These are phyloP conservation scores for Chenopodium berlandieri DNA, from an alignment of 148 eudicot genomes.

Conservation along the genomic window DNA sequence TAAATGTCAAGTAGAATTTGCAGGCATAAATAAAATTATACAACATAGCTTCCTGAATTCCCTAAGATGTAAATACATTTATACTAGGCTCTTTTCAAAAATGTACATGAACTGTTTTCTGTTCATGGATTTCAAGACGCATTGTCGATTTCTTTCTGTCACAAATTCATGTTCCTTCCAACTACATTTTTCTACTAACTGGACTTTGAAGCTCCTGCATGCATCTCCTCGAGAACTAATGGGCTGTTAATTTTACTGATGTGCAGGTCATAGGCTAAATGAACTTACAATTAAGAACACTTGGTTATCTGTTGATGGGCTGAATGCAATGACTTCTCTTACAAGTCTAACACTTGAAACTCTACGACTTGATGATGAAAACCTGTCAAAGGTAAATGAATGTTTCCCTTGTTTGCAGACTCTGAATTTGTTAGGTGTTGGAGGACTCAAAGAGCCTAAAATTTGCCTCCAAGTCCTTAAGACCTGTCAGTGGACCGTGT, in stretches of 20 bases:
- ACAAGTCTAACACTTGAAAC: constrained; percentile 58
- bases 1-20: no score
- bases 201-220: neutral
- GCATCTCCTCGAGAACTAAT: neutral
- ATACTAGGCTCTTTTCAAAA: no score
- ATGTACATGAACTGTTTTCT: neutral
- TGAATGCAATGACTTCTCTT: constrained; percentile 48
- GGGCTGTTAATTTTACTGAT: neutral
- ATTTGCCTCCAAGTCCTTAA: constrained; percentile 51
- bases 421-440: constrained; percentile 67
- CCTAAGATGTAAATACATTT: no score
- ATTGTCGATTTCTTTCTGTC: neutral
- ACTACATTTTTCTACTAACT: neutral
- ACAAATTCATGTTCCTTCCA: no score
- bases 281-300: constrained; percentile 57
- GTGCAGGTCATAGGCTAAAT: constrained; percentile 48
- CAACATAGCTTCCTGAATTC: no score
- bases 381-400: constrained; percentile 47
- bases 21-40: no score
- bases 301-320: constrained; percentile 60
- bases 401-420: constrained; percentile 51
- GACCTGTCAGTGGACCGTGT: constrained; percentile 50
- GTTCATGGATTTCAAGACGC: neutral
- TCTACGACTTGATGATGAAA: constrained; percentile 63
- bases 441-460: constrained; percentile 57